Base-by-base conservation (phyloP, 2,329 filamentous ascomycete genomes). In the Plectosphaerella cucumerina region DNA sequence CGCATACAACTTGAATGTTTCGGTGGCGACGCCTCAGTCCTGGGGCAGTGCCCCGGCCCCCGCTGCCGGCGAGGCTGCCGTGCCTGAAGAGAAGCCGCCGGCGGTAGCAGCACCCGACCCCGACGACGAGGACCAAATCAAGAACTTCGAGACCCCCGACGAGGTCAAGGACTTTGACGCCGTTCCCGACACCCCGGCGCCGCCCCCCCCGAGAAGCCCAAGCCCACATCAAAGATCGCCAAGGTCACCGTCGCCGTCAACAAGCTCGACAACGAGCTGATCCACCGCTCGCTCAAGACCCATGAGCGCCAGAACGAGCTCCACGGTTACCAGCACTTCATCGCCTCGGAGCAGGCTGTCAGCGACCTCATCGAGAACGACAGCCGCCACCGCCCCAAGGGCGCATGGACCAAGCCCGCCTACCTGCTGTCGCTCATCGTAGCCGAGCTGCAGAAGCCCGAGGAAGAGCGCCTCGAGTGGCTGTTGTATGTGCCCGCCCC, bases 401-500 rank as follows among this genome's bases (percentile, higher is more conserved):
- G 65, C 31, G 62, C 56, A 43, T 72, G 68, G 65, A 70, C 64
- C 5, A 71, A 71, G 53, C 69, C 68, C 8, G 65, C 67, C 11
- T 70, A 64, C 44, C 54, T 72, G 17, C 55, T 70, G 35, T 62
- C 66, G n/a, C 59, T 71, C 23, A 50, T 72, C 9, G 62, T 71
- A 6, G 54, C 64, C 22, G 70, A 73, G 59, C 61, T 73, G 31
- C 56, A 64, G n/a, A 71, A 71, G 56, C 65, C 68, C 4, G 60
- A 62, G 50, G 58, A 60, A 4, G 60, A 72, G 57, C 62, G 69
- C 6, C 54, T 71, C 22, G 54, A 70, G 50, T 71, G 70, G 70
- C 53, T 72, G 5, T 65, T 68, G 60, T 70, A 39, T 5, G 47
- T 48, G 31, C 20, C 3, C 35, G 31, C 33, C 37, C 18, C 14